phyloP scores from a whole-genome alignment of 768 basidiomycete genomes.

The Neoboletus subvelutipes region DNA sequence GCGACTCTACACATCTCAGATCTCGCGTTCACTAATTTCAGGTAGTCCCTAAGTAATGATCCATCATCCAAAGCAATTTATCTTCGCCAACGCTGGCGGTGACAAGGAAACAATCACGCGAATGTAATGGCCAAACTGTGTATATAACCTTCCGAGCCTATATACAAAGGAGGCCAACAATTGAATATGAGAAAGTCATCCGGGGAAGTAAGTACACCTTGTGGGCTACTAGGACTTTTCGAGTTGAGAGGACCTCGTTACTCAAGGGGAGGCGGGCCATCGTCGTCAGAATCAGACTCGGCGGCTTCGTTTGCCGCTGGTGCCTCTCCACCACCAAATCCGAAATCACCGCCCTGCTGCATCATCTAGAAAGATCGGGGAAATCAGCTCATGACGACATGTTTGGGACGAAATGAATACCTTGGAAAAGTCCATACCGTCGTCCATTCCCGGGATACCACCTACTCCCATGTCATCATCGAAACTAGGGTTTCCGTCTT shows the following conservation, averaged over 20 bases:
- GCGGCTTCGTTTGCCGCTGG: constrained; percentile 5
- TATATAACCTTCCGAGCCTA: neutral
- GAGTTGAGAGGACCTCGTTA: neutral
- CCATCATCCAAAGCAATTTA: neutral
- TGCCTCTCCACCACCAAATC: constrained; percentile 13
- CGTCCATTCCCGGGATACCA: constrained; percentile 41
- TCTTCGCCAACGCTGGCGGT: too few relatives aligned
- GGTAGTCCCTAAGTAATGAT: too few relatives aligned
- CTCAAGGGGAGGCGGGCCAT: constrained; percentile 81
- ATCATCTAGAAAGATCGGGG: constrained; percentile 38
- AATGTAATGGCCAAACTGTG: neutral
- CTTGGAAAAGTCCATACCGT: constrained; percentile 63
- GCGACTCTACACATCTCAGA: neutral
- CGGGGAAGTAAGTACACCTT: neutral
- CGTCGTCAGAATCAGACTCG: constrained; percentile 46
- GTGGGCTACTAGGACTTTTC: neutral
- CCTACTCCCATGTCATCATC: constrained; percentile 38
- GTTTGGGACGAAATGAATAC: constrained; percentile 33
- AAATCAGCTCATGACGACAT: constrained; percentile 4
- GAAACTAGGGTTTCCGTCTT: constrained; percentile 57
- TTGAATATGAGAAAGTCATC: neutral
- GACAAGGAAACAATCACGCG: neutral
- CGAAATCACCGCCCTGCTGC: constrained; percentile 32
- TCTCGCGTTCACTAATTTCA: neutral
- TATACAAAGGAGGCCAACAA: neutral